Base-by-base conservation (phyloP, 495 filamentous ascomycete species). In the Penicillium pancosmium region DNA sequence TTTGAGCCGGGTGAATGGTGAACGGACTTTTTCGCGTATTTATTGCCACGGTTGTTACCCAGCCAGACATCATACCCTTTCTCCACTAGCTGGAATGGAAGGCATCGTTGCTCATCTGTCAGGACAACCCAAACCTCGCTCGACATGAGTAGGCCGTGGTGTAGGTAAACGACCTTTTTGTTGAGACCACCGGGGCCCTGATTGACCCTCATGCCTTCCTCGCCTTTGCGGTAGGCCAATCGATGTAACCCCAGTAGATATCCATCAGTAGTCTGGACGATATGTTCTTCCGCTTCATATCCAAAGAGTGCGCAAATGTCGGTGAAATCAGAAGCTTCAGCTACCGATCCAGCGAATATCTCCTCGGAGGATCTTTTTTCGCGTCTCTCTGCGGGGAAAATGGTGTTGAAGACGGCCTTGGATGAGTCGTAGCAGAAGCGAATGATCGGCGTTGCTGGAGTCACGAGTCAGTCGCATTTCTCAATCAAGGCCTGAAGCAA, bases 111-210 rank as follows among this genome's bases (percentile, higher is more conserved):
- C 61, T 86, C 87, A 50, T 98, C 92, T 4, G 93, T 93, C 65
- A 91, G 75, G 69, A 91, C 95, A 18, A 97, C 91, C 94, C 94
- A 98, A 19, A 98, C 94, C 76, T 98, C 94, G 72, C 92, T 97
- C 72, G 96, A 97, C 94, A 98, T 98, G 56, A 98, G 80, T 53
- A 98, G 80, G 21, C 94, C 94, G 74, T 98, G 94, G 73, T 98
- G 94, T 60, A 98, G 78, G 72, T 98, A 98, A 9, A 96, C 88
- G 10, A 97, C 90, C 57, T 87, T 90, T 76, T 96, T 97, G 73
- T 80, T 82, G 15, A 90, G 59, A 65, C 88, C 87, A n/a, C 78
- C 77, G 3, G 84, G 74, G 3, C 91, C 90, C 41, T 83, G 75
- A 68, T 96, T 96, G 65, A 94, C 87, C 1, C 62, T 63, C 38